A percentile compares a stretch with the other conserved stretches of the same genome.
These are phyloP conservation scores for Sclerotinia borealis DNA, from an alignment of 2,329 filamentous ascomycete species.

Conservation along the genomic window DNA sequence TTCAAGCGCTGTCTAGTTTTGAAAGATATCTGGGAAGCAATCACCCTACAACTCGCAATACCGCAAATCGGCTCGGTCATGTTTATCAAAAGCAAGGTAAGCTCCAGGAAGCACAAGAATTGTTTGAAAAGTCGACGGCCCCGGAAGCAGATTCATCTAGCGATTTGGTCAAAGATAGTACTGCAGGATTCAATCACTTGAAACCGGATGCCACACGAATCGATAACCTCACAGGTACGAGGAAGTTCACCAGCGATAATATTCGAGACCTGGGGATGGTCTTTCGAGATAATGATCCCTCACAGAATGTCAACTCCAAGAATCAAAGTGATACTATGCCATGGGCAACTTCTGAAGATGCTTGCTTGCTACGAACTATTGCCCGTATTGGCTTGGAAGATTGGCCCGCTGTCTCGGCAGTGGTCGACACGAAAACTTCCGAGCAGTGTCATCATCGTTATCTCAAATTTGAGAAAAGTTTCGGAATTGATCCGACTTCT, in stretches of 20 bases:
- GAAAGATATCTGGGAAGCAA: constrained; percentile 16
- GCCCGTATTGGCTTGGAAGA: background rate
- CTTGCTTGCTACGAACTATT: background rate
- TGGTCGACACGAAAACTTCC: background rate
- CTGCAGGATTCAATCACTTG: background rate
- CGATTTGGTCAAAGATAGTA: background rate
- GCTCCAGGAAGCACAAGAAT: background rate
- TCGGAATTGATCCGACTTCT: background rate
- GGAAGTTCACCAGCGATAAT: background rate
- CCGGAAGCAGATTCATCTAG: background rate
- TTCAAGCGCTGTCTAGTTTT: constrained; percentile 25
- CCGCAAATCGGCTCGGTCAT: constrained; percentile 11
- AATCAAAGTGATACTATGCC: background rate
- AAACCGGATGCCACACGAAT: background rate
- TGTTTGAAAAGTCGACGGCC: background rate
- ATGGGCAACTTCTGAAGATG: background rate
- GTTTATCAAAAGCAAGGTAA: constrained; percentile 11
- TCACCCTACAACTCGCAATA: constrained; percentile 13
- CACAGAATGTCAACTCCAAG: background rate
- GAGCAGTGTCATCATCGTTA: background rate
- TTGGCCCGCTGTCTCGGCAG: background rate
- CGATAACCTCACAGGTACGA: background rate
- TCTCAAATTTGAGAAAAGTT: background rate
- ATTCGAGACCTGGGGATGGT: background rate
- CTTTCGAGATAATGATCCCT: background rate